Base-by-base conservation (phyloP, 768 basidiomycete species). In the Lactarius hatsudake region DNA sequence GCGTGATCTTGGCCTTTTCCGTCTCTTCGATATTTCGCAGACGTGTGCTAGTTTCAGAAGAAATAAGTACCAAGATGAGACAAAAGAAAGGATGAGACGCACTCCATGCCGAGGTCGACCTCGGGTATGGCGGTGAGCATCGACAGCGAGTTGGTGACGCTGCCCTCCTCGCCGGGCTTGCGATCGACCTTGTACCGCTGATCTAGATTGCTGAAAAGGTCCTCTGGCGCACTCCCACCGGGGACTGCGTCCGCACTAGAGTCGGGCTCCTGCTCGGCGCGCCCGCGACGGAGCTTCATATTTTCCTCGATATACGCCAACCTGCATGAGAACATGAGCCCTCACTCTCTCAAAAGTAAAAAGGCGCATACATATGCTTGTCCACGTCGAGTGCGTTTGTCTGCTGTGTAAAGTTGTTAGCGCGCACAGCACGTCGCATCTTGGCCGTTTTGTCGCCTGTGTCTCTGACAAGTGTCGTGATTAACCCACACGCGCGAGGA, bases 121-220 rank as follows among this genome's bases (percentile, higher is more conserved):
- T 98, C 97, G 0, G 96, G 97, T 72, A 99, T 98, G 42, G 93
- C 94, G 18, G 96, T 98, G 63, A 99, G 82, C 97, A 98, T 99
- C 4, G 93, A 87, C 76, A 96, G 74, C 71, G 92, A 94, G 70
- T 93, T 94, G 15, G 94, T 93, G 30, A 98, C 94, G 73, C 86
- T 97, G 9, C 96, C 97, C 68, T 96, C 96, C 67, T 97, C 93
- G 3, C 84, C 81, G 17, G 78, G 75, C 67, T 80, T 79, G 64
- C 76, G 76, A 69, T 78, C 84, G 6, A 80, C 76, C 73, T 84
- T 88, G 82, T 86, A 88, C 36, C 5, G 87, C 86, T 57, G 93
- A 82, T 61, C 84, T 81, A 77, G 90, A 88, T 55, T 97, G 81
- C 55, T 89, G 90, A 68, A 94, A 91, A 71, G 89, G 84, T 34